Evolutionary conservation across 1,284 basidiomycete species (phyloP).

Genomic region (Papiliotrema flavescens): DNA sequence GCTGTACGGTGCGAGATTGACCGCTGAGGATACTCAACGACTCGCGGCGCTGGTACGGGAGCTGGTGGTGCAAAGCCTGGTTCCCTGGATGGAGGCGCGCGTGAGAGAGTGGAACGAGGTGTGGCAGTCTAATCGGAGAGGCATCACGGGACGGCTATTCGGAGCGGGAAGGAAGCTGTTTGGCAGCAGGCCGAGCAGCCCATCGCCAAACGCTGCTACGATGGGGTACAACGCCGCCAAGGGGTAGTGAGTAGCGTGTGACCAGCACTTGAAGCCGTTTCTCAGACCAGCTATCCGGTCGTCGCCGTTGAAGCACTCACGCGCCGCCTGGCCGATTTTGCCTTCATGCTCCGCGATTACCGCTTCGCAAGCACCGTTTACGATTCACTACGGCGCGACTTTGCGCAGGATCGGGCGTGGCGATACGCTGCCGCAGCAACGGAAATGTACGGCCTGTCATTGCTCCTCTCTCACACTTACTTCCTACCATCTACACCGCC

Average conservation of each 20-base stretch:
- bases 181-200: slow-evolving; percentile 40
- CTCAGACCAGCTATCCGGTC: slow-evolving; percentile 48
- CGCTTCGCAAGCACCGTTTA: slow-evolving; percentile 80
- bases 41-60: slow-evolving; percentile 82
- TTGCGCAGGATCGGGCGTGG: slow-evolving; percentile 46
- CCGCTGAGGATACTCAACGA: slow-evolving; percentile 72
- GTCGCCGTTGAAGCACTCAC: slow-evolving; percentile 51
- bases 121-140: slow-evolving; percentile 75
- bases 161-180: slow-evolving; percentile 59
- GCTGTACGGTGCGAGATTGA: slow-evolving; percentile 52
- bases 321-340: slow-evolving; percentile 84
- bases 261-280: background rate
- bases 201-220: slow-evolving; percentile 28
- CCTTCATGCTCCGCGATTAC: slow-evolving; percentile 86
- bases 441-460: slow-evolving; percentile 50
- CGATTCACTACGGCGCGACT: slow-evolving; percentile 77
- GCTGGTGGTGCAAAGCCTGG: slow-evolving; percentile 81
- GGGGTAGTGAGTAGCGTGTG: slow-evolving; percentile 37
- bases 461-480: slow-evolving; percentile 37
- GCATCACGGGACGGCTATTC: slow-evolving; percentile 87
- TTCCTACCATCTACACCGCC: slow-evolving; percentile 42
- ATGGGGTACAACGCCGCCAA: slow-evolving; percentile 42
- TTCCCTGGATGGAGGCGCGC: slow-evolving; percentile 95
- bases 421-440: slow-evolving; percentile 47
- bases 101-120: slow-evolving; percentile 92